Base-by-base conservation (phyloP, 1,284 basidiomycete species). In the Apiotrichum gracile region DNA sequence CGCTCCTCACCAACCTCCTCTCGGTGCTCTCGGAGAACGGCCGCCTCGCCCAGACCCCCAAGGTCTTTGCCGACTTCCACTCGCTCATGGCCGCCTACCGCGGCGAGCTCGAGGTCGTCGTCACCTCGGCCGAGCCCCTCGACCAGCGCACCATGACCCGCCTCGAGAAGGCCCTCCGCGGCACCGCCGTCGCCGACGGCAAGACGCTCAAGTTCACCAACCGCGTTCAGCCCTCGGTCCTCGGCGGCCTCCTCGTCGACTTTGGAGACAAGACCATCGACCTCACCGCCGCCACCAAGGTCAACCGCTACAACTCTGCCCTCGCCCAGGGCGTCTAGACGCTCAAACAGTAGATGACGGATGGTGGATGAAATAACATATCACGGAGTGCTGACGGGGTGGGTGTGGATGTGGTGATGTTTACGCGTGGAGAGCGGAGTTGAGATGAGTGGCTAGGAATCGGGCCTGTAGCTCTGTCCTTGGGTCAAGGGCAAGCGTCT, bases 181-280 rank as follows among this genome's bases (percentile, higher is more conserved):
- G 84, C 72, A 88, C 87, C 37, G 83, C 89, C 76, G 80, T 86
- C 39, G 91, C 86, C 26, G 84, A 88, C 76, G 87, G 88, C 47
- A 96, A 94, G 80, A 80, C 83, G 21, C 72, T 97, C 65, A 91
- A 90, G 77, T 77, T 96, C 55, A 79, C 82, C 62, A 94, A 96
- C 83, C 90, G 91, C 88, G 86, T 96, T 68, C 92, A 94, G 80
- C 84, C 90, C 44, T 79, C 83, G 17, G 79, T 94, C 56, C 78
- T 96, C 55, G 92, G 91, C 57, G 94, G 94, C 52, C 78, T 97
- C 58, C 81, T 96, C 54, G 87, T 99, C 52, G 94, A 98, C 79
- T 93, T 99, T 74, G 96, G 91, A 63, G 94, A 97, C 81, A 93
- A 93, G 81, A 92, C 90, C 52, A 88, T 73, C 61, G 96, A 98